Conservation (phyloP, 139 green algal genomes). For the Spirogloea muscicola region DNA sequence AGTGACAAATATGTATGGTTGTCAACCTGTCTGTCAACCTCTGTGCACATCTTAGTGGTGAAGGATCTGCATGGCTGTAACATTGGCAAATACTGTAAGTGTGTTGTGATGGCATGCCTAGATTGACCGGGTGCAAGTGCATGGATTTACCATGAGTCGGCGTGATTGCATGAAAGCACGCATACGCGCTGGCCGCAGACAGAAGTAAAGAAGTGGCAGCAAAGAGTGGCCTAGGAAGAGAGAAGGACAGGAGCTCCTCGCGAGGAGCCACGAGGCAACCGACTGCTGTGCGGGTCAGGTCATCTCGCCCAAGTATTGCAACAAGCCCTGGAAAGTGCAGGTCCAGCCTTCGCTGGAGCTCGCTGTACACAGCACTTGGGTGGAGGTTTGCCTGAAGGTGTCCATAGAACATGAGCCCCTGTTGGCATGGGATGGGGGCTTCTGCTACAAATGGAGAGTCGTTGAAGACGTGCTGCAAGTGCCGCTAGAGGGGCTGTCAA, state of each 20-base stretch:
- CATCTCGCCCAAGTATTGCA: neutral
- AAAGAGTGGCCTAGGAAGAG: slow-evolving; percentile 2
- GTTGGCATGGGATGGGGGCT: no score
- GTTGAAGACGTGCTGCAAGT: no score
- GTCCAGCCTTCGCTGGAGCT: neutral
- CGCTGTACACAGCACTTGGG: no score
- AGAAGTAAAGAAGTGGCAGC: neutral
- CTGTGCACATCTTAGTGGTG: no score
- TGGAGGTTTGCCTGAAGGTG: no score
- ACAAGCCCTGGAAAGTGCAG: neutral
- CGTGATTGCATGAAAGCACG: neutral
- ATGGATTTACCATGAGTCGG: neutral
- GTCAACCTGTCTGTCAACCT: no score
- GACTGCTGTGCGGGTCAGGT: neutral
- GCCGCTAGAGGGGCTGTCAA: no score
- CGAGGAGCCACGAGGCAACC: slow-evolving; percentile 1
- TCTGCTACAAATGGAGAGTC: no score
- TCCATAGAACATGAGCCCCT: neutral
- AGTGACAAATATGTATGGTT: neutral
- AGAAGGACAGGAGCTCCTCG: slow-evolving; percentile 13
- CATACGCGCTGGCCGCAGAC: neutral
- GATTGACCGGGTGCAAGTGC: neutral
- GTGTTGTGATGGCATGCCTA: no score
- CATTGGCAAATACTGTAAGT: no score
- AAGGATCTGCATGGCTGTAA: no score